Base-by-base conservation (phyloP, 129 eudicot genomes). In the Pittosporum tobira region DNA sequence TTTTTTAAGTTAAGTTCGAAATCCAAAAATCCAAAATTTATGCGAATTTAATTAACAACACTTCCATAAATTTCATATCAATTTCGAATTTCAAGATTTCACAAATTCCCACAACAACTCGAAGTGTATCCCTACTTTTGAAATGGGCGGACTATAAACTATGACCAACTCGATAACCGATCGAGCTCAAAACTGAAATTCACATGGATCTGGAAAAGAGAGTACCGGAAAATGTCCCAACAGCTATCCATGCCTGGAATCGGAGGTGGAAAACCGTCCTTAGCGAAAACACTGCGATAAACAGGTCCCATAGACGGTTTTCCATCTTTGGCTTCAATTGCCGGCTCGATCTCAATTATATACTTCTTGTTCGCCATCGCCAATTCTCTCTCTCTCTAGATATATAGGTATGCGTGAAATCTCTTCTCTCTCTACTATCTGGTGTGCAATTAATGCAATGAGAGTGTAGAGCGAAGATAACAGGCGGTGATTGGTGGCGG, bases 151-250 rank as follows among this genome's bases (percentile, higher is more conserved):
- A n/a, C n/a, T n/a, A n/a, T n/a, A n/a, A n/a, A n/a, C n/a, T n/a
- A n/a, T n/a, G n/a, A n/a, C n/a, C n/a, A n/a, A n/a, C n/a, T n/a
- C n/a, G n/a, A n/a, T n/a, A n/a, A n/a, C n/a, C n/a, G 44, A 55
- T 29, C 22, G 11, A n/a, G 42, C 31, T 57, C 14, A 5, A 22
- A 50, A 59, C 49, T 20, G 36, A 38, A 40, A 50, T 25, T 8
- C 14, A 40, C 13, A 22, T 16, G 18, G 49, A 45, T 45, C 49
- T 16, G 36, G 11, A 36, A 45, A 28, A 36, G 38, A 19, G 31
- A 64, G 50, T 12, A 88, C 96, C 96, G 88, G 67, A 88, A 88
- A 59, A 88, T 71, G 48, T 88, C 96, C 96, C 96, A 88, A 43
- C 96, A 88, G 40, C 85, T 73, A 6, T 81, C 78, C 51, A 88